Evolutionary conservation across 129 eudicot species (phyloP).

Genomic region (Tagetes erecta): DNA sequence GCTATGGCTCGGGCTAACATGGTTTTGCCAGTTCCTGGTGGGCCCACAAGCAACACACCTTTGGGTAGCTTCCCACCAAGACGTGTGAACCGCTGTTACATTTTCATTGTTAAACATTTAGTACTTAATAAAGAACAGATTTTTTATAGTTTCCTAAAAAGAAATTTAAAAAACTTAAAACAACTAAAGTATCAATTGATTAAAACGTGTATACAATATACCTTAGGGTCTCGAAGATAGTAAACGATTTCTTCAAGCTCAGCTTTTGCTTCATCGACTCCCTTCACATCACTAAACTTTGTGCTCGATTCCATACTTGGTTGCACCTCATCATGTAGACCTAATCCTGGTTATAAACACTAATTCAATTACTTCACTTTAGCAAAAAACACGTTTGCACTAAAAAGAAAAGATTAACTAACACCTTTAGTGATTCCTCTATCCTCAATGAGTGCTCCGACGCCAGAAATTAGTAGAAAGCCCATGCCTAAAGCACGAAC

Average conservation of each 20-base stretch:
- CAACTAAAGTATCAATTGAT: background rate
- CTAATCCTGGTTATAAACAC: slow-evolving; percentile 49
- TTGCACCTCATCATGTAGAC: slow-evolving; percentile 88
- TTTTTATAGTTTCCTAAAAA: background rate
- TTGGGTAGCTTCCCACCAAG: slow-evolving; percentile 98
- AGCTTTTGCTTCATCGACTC: slow-evolving; percentile 97
- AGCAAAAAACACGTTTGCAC: background rate
- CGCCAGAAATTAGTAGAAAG: slow-evolving; percentile 80
- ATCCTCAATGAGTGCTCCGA: slow-evolving; percentile 89
- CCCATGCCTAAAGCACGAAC: slow-evolving; percentile 78
- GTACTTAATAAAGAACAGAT: background rate
- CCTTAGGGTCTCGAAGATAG: slow-evolving; percentile 99
- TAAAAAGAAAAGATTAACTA: background rate
- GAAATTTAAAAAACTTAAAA: background rate
- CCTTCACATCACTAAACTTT: slow-evolving; percentile 87
- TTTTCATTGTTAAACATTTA: background rate
- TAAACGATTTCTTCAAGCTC: slow-evolving; percentile 97
- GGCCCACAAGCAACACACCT: slow-evolving; percentile 95
- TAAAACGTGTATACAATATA: background rate
- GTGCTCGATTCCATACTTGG: slow-evolving; percentile 89
- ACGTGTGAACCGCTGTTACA: slow-evolving; percentile 78
- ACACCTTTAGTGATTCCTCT: slow-evolving; percentile 96
- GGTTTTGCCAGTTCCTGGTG: slow-evolving; percentile 98
- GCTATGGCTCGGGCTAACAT: slow-evolving; percentile 98
- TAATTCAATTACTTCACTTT: background rate